Conservation (phyloP, 2,329 filamentous ascomycete genomes). For the Xylariaceae sp. region DNA sequence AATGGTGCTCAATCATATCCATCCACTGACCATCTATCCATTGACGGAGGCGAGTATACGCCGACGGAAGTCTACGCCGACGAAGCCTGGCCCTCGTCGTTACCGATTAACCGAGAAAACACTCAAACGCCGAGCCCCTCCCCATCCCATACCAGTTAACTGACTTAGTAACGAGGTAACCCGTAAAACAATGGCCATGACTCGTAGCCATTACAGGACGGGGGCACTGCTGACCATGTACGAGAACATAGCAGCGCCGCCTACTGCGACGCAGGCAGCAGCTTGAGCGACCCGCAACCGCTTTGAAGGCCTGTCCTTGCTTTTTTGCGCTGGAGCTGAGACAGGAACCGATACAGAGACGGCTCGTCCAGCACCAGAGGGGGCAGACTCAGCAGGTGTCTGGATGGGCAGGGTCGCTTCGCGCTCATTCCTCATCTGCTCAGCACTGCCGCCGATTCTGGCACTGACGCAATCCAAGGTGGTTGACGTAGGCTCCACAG, state of each 20-base stretch:
- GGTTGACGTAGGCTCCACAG: neutral
- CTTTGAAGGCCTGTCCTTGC: constrained; percentile 18
- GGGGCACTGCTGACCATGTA: constrained; percentile 22
- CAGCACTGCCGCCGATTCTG: neutral
- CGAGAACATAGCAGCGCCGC: constrained; percentile 22
- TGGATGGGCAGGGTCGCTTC: neutral
- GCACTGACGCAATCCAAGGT: neutral
- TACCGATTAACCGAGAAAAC: too few species aligned
- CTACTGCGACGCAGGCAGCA: constrained; percentile 22
- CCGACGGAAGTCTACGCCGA: too few species aligned
- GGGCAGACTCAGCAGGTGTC: neutral
- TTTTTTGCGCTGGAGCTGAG: constrained; percentile 1
- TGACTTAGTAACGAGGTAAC: neutral
- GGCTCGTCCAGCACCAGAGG: neutral
- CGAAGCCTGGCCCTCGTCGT: too few species aligned
- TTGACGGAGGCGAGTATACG: too few species aligned
- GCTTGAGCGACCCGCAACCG: constrained; percentile 22
- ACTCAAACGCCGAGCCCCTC: too few species aligned
- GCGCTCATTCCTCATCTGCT: neutral
- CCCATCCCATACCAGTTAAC: neutral
- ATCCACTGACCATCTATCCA: too few species aligned
- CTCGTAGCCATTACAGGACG: constrained; percentile 7
- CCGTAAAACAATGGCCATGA: neutral
- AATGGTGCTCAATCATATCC: too few species aligned
- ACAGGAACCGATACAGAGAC: constrained; percentile 1